Evolutionary conservation across 108 stramenopile genomes (phyloP).

Genomic region (Nitzschia sp.): DNA sequence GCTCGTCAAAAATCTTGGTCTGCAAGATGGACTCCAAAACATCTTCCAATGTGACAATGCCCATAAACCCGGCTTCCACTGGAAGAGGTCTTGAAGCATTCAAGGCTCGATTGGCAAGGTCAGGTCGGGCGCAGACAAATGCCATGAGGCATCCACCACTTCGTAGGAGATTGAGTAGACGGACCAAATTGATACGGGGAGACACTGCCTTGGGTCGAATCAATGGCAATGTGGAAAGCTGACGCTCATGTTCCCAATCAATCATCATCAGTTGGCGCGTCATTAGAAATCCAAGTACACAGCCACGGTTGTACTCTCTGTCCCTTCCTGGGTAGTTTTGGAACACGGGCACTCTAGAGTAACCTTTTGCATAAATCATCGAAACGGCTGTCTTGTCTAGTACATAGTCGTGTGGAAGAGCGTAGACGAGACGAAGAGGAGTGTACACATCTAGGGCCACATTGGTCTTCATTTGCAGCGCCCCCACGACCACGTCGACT

Average conservation of each 20-base stretch:
- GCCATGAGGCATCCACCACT: conserved; percentile 57
- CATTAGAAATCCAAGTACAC: conserved; percentile 54
- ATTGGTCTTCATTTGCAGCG: conserved; percentile 59
- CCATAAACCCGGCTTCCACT: conserved; percentile 52
- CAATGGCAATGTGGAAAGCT: conserved; percentile 45
- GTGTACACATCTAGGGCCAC: conserved; percentile 64
- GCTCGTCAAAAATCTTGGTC: conserved; percentile 58
- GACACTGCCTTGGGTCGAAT: conserved; percentile 46
- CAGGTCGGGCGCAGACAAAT: conserved; percentile 60
- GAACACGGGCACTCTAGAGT: conserved; percentile 61
- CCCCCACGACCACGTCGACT: conserved; percentile 66
- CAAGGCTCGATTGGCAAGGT: conserved; percentile 51
- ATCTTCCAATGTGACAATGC: conserved; percentile 65
- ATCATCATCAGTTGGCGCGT: conserved; percentile 65
- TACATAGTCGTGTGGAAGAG: conserved; percentile 39
- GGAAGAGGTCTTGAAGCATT: conserved; percentile 34
- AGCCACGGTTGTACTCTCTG: conserved; percentile 29
- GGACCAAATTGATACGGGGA: conserved; percentile 55
- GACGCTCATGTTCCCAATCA: conserved; percentile 55
- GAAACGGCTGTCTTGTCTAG: conserved; percentile 50
- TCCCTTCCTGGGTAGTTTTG: conserved; percentile 20
- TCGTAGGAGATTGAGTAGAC: conserved; percentile 48
- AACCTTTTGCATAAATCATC: conserved; percentile 56
- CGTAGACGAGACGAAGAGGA: conserved; percentile 43
- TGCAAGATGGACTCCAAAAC: conserved; percentile 56